Conservation (phyloP, 1,284 basidiomycete species). For the Hymenochaete sp. region DNA sequence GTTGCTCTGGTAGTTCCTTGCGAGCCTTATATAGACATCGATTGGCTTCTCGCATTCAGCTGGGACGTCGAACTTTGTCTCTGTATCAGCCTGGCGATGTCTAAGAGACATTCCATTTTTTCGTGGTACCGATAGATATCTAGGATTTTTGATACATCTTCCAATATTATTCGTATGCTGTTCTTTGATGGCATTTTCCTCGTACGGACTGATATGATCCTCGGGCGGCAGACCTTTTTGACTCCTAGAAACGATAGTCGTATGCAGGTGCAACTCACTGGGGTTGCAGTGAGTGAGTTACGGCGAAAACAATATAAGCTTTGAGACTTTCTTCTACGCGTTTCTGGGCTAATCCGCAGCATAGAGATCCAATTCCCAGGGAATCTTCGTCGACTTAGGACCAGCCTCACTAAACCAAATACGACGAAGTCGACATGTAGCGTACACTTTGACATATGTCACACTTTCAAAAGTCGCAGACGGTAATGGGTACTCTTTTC, state of each 20-base stretch:
- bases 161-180: too few relatives aligned
- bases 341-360: slow-evolving; percentile 8
- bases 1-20: too few relatives aligned
- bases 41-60: too few relatives aligned
- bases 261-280: too few relatives aligned
- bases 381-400: slow-evolving; percentile 25
- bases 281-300: not conserved
- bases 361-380: slow-evolving; percentile 67
- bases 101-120: too few relatives aligned
- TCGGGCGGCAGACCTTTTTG: not conserved
- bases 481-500: slow-evolving; percentile 35
- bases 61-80: too few relatives aligned
- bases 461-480: slow-evolving; percentile 54
- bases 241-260: not conserved
- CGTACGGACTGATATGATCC: not conserved
- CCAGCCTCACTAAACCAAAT: slow-evolving; percentile 65
- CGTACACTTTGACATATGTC: slow-evolving; percentile 69
- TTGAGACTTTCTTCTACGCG: not conserved
- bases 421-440: slow-evolving; percentile 69
- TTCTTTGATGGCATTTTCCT: not conserved
- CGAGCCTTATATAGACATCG: too few relatives aligned
- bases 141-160: too few relatives aligned
- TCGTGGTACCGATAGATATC: too few relatives aligned
- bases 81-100: too few relatives aligned
- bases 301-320: not conserved